These are phyloP conservation scores for Nicotiana paniculata DNA, from an alignment of 257 asterid genomes.

Conservation along the genomic window DNA sequence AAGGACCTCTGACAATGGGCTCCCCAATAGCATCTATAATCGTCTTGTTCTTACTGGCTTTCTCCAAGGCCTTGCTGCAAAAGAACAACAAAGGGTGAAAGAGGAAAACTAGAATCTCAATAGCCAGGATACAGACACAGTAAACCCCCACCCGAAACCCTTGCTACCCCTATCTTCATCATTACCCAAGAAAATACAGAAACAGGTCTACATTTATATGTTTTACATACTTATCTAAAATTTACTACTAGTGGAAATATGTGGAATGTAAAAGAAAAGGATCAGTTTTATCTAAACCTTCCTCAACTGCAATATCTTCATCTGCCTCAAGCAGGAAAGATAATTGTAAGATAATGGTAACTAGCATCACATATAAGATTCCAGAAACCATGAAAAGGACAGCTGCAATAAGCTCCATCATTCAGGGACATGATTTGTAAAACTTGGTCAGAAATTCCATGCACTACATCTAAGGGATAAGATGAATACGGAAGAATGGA, in stretches of 20 bases:
- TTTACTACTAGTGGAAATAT: not conserved
- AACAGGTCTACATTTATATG: no score
- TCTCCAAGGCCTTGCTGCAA: conserved; percentile 96
- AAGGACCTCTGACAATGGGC: conserved; percentile 91
- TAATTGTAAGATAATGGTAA: not conserved
- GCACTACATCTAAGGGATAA: not conserved
- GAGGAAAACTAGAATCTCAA: not conserved
- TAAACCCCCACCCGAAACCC: not conserved
- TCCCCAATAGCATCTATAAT: conserved; percentile 78
- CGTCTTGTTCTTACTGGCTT: conserved; percentile 59
- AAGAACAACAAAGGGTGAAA: not conserved
- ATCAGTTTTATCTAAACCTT: not conserved
- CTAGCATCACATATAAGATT: not conserved
- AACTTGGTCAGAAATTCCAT: not conserved
- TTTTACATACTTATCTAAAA: not conserved
- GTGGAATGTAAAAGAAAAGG: not conserved
- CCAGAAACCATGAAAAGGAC: not conserved
- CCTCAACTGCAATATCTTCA: not conserved
- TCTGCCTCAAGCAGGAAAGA: not conserved
- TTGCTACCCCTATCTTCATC: not conserved
- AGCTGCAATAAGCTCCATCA: not conserved
- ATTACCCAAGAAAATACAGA: no score
- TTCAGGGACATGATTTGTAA: not conserved
- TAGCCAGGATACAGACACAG: not conserved
- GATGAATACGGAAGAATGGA: not conserved